A percentile compares a stretch with the other conserved stretches of the same genome.
These are phyloP conservation scores for Pyrenochaeta sp. DNA, from an alignment of 2,329 filamentous ascomycete genomes.

Conservation along the genomic window DNA sequence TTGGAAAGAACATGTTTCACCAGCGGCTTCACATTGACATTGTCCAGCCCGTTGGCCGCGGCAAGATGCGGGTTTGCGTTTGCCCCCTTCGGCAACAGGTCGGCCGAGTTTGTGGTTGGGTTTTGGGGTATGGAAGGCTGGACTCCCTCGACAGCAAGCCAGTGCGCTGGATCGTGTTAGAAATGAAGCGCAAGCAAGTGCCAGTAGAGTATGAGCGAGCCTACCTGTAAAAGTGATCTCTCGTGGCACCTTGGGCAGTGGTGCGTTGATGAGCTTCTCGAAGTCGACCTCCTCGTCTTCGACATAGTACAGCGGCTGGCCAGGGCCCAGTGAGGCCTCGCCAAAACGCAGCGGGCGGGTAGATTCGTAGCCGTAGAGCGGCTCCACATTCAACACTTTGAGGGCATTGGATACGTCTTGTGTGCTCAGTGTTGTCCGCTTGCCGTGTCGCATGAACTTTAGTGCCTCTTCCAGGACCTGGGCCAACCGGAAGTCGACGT, in stretches of 20 bases:
- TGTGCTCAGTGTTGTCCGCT: constrained; percentile 85
- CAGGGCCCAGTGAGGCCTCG: constrained; percentile 90
- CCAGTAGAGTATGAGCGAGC: constrained; percentile 23
- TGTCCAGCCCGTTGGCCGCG: constrained; percentile 83
- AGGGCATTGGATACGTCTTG: constrained; percentile 90
- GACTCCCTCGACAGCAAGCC: constrained; percentile 96
- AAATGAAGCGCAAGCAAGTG: background rate
- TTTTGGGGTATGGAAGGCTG: constrained; percentile 97
- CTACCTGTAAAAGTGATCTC: constrained; percentile 91
- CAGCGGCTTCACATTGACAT: constrained; percentile 82
- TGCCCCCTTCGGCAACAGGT: constrained; percentile 88
- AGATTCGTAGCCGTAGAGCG: constrained; percentile 94
- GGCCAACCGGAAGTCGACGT: constrained; percentile 93
- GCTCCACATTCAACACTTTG: constrained; percentile 88
- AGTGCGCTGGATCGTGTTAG: constrained; percentile 72
- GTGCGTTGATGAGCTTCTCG: constrained; percentile 97
- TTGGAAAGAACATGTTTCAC: constrained; percentile 97
- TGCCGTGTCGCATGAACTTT: constrained; percentile 93
- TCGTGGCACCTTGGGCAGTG: constrained; percentile 90
- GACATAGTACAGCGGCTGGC: constrained; percentile 94
- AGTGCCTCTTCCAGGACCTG: constrained; percentile 94
- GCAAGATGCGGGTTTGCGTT: constrained; percentile 87
- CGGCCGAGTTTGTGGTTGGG: constrained; percentile 86
- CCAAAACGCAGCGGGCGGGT: constrained; percentile 89
- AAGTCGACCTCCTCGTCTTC: constrained; percentile 99